These are phyloP conservation scores for Cytospora leucostoma DNA, from an alignment of 2,329 filamentous ascomycete species.

Conservation along the genomic window DNA sequence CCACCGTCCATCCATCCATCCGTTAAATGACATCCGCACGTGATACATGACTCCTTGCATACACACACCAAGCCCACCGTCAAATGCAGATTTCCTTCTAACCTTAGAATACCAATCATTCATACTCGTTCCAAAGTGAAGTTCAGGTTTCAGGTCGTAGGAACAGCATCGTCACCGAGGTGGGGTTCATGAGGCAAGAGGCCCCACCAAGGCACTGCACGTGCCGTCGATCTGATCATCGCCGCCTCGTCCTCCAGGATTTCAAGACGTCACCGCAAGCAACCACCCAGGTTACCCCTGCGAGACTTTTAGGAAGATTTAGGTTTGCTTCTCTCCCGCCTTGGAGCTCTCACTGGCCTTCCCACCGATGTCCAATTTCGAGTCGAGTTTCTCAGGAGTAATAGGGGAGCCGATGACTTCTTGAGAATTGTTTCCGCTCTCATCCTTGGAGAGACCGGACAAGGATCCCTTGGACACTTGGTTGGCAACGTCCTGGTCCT, in stretches of 20 bases:
- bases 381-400: constrained; percentile 28
- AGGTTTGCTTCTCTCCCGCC: constrained; percentile 22
- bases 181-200: neutral
- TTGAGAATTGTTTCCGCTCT: constrained; percentile 17
- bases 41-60: constrained; percentile 25
- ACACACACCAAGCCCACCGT: constrained; percentile 19
- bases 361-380: constrained; percentile 21
- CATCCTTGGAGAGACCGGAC: constrained; percentile 31
- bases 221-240: neutral
- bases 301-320: neutral
- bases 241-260: neutral
- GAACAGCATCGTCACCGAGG: constrained; percentile 1
- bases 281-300: neutral
- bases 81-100: constrained; percentile 24
- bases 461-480: constrained; percentile 71
- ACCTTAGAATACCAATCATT: constrained; percentile 3
- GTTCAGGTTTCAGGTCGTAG: constrained; percentile 4
- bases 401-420: constrained; percentile 27
- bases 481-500: constrained; percentile 82
- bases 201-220: neutral
- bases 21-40: constrained; percentile 6
- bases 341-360: constrained; percentile 22
- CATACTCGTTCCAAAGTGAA: constrained; percentile 20
- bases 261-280: neutral
- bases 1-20: neutral